Conservation (phyloP, 306 rosid species). For the Dryas drummondii region DNA sequence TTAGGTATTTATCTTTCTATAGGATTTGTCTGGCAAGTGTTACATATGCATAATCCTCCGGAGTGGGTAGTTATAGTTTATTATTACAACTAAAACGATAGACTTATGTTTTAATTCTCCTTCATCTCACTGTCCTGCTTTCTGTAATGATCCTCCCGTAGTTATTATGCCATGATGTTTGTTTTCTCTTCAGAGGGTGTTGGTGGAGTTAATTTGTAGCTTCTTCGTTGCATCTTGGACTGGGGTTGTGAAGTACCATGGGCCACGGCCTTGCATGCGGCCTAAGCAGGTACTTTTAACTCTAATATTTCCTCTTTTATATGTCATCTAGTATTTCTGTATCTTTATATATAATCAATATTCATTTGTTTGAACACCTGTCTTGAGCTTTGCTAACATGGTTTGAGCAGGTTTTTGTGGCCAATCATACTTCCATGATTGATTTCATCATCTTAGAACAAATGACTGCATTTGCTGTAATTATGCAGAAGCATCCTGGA, state of each 20-base stretch:
- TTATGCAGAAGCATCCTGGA: conserved; percentile 98
- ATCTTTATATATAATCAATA: not conserved
- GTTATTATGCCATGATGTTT: conserved; percentile 6
- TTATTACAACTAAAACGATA: not conserved
- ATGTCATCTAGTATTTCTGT: conserved; percentile 13
- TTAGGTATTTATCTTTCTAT: not conserved
- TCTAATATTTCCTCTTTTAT: not conserved
- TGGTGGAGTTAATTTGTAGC: conserved; percentile 95
- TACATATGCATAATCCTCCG: not conserved
- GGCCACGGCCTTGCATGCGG: conserved; percentile 91
- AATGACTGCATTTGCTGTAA: conserved; percentile 98
- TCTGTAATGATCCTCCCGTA: not conserved
- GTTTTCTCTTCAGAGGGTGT: conserved; percentile 56
- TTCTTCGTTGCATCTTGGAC: conserved; percentile 99
- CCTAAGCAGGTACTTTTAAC: conserved; percentile 67
- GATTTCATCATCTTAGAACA: conserved; percentile 94
- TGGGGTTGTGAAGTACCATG: conserved; percentile 96
- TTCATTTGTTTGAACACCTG: conserved; percentile 21
- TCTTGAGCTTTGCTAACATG: conserved; percentile 19
- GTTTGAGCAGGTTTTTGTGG: conserved; percentile 80
- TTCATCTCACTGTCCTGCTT: conserved; percentile 6
- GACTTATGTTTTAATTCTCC: not conserved
- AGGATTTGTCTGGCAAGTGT: not conserved
- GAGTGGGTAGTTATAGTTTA: not conserved
- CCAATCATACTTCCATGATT: conserved; percentile 97